Conservation (phyloP, 768 basidiomycete species). For the Coprinopsis sp. region DNA sequence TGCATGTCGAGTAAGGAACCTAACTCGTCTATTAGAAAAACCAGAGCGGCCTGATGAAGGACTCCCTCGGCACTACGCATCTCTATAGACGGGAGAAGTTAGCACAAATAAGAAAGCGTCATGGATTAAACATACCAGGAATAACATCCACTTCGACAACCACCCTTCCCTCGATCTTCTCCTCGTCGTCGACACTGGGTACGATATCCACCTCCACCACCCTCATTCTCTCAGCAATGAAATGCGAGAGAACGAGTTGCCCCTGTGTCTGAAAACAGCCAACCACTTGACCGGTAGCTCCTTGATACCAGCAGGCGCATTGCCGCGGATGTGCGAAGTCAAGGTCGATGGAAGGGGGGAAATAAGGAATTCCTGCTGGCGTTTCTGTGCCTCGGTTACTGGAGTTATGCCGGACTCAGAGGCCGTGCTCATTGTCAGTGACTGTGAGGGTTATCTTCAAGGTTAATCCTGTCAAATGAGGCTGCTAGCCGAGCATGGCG, state of each 20-base stretch:
- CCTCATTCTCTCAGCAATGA: conserved; percentile 23
- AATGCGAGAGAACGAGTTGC: conserved; percentile 28
- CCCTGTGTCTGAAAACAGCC: conserved; percentile 22
- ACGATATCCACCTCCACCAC: conserved; percentile 39
- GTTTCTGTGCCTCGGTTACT: conserved; percentile 1
- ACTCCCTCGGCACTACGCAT: conserved; percentile 36
- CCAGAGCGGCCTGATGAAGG: conserved; percentile 38
- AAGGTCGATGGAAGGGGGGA: conserved; percentile 19
- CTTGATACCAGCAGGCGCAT: conserved; percentile 32
- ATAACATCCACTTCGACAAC: conserved; percentile 40
- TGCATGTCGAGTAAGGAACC: conserved; percentile 10
- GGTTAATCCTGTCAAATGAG: too few species aligned
- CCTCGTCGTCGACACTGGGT: conserved; percentile 30
- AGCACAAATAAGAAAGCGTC: neutral
- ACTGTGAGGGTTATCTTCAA: too few species aligned
- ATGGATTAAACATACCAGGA: conserved; percentile 30
- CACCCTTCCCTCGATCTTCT: conserved; percentile 32
- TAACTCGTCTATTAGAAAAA: conserved; percentile 46
- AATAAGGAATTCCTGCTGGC: conserved; percentile 13
- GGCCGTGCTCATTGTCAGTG: neutral
- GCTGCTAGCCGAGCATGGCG: too few species aligned
- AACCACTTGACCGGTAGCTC: conserved; percentile 37
- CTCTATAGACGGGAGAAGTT: conserved; percentile 24
- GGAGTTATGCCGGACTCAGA: neutral
- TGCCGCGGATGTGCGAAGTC: conserved; percentile 27